Base-by-base conservation (phyloP, 2,329 filamentous ascomycete species). In the Botrytis hyacinthi region DNA sequence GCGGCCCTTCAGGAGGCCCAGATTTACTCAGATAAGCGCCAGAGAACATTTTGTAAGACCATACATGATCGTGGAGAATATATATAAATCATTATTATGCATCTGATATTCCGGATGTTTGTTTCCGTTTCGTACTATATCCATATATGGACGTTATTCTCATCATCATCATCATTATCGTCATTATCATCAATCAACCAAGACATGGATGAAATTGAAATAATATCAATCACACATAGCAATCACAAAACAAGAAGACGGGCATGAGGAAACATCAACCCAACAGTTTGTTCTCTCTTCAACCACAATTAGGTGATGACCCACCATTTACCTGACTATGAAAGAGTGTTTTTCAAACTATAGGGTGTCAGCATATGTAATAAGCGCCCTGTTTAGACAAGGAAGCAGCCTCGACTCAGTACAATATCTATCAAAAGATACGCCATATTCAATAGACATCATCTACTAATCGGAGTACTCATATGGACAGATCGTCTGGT, bases 1-100 rank as follows among this genome's bases (percentile, higher is more conserved):
- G 71, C 71, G 71, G 51, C 71, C 71, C 32, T 61, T 69, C 16
- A 61, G 26, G 14, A 69, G 71, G 18, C 71, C 71, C 71, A 68
- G 66, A 65, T 71, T 69, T 37, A 61, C 57, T 61, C 32, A 60
- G 71, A 73, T 73, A 73, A 73, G 71, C 71, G 71, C 71, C 63
- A 44, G 48, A 42, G 32, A n/a, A 65, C n/a, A 42, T 26, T 71
- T 57, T 22, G 57, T 63, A 22, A 46, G 44, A 62, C 26, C 14
- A 29, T n/a, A 3, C 12, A 65, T 26, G 22, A 46, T 32, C 40
- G 12, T n/a, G 42, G 20, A 46, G 18, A 46, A 14, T 46, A 35
- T 46, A 62, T 62, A 42, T 42, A 40, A 61, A 37, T 26, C 7
- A n/a, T n/a, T 61, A 35, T 40, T 61, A 40, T 37, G 40, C 35